Percentiles rank a stretch among this genome's conserved stretches.
phyloP scores from a whole-genome alignment of 75 land plant species.

The Cunninghamia lanceolata region DNA sequence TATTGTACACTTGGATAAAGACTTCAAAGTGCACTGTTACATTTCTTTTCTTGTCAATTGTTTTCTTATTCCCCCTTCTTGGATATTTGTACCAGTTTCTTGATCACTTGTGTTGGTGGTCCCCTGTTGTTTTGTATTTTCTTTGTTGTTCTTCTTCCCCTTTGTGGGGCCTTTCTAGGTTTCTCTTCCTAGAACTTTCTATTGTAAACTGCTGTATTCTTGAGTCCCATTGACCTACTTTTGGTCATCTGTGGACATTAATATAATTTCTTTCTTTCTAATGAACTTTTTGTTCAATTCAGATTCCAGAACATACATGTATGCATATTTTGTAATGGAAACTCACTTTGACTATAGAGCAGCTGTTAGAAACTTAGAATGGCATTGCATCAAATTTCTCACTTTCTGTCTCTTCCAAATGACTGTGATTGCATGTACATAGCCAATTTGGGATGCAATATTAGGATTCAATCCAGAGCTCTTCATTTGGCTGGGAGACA shows the following conservation, averaged over 20 bases:
- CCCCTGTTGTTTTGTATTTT: no score
- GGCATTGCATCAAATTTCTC: not conserved
- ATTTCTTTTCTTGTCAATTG: not conserved
- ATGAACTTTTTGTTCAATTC: not conserved
- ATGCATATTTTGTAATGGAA: not conserved
- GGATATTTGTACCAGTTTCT: no score
- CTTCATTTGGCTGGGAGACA: conserved; percentile 90
- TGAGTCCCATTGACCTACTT: no score
- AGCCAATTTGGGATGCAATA: conserved; percentile 88
- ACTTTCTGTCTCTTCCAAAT: not conserved
- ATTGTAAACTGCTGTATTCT: no score
- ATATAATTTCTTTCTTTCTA: no score
- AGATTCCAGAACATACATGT: not conserved
- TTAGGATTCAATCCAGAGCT: conserved; percentile 65
- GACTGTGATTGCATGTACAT: conserved; percentile 19
- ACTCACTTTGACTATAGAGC: not conserved
- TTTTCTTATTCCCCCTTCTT: no score
- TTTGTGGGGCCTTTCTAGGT: no score
- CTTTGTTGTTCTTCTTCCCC: no score
- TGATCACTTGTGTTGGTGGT: no score
- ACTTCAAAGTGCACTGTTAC: not conserved
- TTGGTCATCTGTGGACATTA: no score
- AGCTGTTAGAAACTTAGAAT: not conserved
- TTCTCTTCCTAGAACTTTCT: no score
- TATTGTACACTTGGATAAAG: not conserved